Base-by-base conservation (phyloP, 208 protist genomes). In the Trichomonas tenax region DNA sequence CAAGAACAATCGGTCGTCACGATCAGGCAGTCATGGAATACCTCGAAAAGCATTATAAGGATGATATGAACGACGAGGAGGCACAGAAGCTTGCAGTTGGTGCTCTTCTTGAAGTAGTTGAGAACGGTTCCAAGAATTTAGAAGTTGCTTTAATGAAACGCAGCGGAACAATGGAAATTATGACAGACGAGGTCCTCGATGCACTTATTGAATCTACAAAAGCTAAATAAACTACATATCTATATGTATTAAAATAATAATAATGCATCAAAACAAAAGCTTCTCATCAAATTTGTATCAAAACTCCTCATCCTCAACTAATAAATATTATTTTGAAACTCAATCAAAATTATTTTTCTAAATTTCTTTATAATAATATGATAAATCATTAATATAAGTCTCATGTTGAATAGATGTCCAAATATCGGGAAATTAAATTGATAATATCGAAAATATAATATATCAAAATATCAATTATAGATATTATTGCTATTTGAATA, bases 1-100 rank as follows among this genome's bases (percentile, higher is more conserved):
- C 98, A 36, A 98, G 98, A 93, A 97, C 97, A 23, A 98, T 96
- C 63, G 99, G 99, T 84, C 98, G 98, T 36, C 98, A 98, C 96
- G 98, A 99, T 82, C 99, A 99, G 97, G 99, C 98, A 23, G 99
- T 99, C n/a, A 97, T 98, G 86, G 99, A 99, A 97, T 99, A 98
- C 97, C 98, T 99, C 96, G 99, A 99, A 97, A 99, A 99, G 97
- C 98, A 99, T 97, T 99, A 99, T 97, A 98, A 98, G 96, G 98
- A 98, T 23, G 98, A 98, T 86, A 98, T 98, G 97, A 96, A 49
- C 31, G 89, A 96, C 17, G 97, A 96, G 17, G 97, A 96, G 82
- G 98, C 99, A 41, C 97, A 99, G 63, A 99, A 99, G 97, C 98
- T 99, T 34, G 99, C 99, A 15, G 98, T 99, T 96, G 98, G 98